Percentiles rank a stretch among this genome's conserved stretches.
These are phyloP conservation scores for Rhizoclosmatium globosum DNA, from an alignment of 192 early-diverging fungal genomes.

Conservation along the genomic window DNA sequence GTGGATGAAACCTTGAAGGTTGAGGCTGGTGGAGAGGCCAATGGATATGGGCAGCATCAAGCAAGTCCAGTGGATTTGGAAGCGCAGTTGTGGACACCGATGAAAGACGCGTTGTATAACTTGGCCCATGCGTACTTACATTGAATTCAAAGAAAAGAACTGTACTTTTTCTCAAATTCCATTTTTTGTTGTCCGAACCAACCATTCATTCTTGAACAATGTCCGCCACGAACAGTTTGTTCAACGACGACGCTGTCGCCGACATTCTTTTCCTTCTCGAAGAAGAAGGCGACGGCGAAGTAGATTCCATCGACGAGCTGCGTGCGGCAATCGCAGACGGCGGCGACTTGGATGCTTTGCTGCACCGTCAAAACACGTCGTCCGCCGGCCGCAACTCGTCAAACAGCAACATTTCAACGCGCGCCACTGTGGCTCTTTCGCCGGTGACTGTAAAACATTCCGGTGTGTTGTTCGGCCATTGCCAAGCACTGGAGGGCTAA, in stretches of 20 bases:
- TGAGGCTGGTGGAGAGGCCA: not conserved
- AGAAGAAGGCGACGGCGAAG: not conserved
- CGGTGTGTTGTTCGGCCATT: no score
- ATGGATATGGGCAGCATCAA: not conserved
- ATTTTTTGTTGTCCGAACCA: no score
- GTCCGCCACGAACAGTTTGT: not conserved
- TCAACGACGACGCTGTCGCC: not conserved
- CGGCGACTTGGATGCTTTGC: not conserved
- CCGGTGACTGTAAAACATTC: no score
- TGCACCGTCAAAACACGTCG: not conserved
- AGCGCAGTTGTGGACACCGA: conserved; percentile 14
- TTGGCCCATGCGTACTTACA: not conserved
- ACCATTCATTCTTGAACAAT: not conserved
- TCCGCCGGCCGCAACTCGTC: no score
- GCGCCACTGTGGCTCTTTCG: no score
- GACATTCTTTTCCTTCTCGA: not conserved
- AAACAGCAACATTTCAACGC: no score
- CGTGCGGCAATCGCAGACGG: no score
- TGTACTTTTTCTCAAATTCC: not conserved
- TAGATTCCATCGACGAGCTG: not conserved
- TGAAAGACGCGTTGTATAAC: conserved; percentile 31
- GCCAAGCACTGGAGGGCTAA: no score
- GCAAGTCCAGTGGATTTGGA: conserved; percentile 12
- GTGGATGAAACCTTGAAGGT: not conserved
- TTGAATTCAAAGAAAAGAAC: not conserved